Conservation (phyloP, 1,284 basidiomycete genomes). For the Trametes hirsuta region DNA sequence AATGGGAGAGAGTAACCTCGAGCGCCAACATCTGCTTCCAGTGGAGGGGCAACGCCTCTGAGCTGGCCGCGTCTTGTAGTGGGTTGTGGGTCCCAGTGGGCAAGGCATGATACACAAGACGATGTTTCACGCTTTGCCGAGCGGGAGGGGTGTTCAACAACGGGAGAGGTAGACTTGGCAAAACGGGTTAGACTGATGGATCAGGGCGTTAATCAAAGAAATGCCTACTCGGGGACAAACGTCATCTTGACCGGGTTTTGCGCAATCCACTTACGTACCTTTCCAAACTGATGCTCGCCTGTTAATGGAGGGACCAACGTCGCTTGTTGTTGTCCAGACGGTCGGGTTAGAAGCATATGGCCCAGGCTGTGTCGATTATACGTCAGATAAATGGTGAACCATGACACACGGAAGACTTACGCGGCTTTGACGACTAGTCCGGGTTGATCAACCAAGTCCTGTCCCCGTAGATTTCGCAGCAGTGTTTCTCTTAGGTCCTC, state of each 20-base stretch:
- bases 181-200: conserved; percentile 6
- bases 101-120: conserved; percentile 56
- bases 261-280: conserved; percentile 52
- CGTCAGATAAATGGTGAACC: conserved; percentile 1
- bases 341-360: conserved; percentile 55
- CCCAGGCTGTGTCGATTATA: conserved; percentile 50
- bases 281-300: conserved; percentile 46
- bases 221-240: conserved; percentile 56
- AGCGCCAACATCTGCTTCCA: conserved; percentile 29
- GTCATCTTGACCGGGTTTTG: conserved; percentile 37
- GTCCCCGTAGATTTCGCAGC: conserved; percentile 9
- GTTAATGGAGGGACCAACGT: conserved; percentile 55
- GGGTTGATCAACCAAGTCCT: not conserved
- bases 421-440: conserved; percentile 46
- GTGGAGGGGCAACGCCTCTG: not conserved
- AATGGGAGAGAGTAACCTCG: conserved; percentile 30
- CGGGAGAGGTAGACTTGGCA: conserved; percentile 48
- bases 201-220: conserved; percentile 18
- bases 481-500: conserved; percentile 24
- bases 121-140: conserved; percentile 49
- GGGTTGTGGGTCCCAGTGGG: not conserved
- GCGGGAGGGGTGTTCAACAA: conserved; percentile 41
- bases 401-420: conserved; percentile 39
- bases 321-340: conserved; percentile 35
- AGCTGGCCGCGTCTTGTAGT: not conserved